A percentile compares a stretch with the other conserved stretches of the same genome.
These are phyloP conservation scores for Botrytis sinoallii DNA, from an alignment of 2,329 filamentous ascomycete genomes.

Conservation along the genomic window DNA sequence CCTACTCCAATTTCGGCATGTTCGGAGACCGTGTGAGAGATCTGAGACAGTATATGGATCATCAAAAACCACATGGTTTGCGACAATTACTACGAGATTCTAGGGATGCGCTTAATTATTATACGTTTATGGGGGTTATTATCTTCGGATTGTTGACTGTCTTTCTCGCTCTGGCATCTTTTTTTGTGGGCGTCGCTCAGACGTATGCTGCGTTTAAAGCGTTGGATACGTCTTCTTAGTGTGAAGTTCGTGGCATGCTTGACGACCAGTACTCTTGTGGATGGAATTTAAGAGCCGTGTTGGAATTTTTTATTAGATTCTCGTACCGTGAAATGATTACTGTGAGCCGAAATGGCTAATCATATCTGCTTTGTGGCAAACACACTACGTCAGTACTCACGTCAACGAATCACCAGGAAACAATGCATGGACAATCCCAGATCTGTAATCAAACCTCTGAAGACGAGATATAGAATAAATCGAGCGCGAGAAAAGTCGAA, in stretches of 20 bases:
- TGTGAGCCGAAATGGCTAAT: too few relatives aligned
- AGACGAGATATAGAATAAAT: too few relatives aligned
- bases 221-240: neutral
- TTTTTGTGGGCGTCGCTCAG: neutral
- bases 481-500: too few relatives aligned
- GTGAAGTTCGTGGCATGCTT: neutral
- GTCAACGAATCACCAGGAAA: too few relatives aligned
- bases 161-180: neutral
- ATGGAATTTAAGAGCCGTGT: neutral
- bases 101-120: constrained; percentile 1
- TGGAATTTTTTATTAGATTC: neutral
- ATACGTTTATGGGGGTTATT: neutral
- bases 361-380: too few relatives aligned
- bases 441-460: too few relatives aligned
- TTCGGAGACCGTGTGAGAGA: neutral
- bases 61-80: neutral
- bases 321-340: too few relatives aligned
- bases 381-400: too few relatives aligned
- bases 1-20: neutral
- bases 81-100: neutral
- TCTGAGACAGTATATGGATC: constrained; percentile 3
- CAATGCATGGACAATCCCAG: too few relatives aligned
- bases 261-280: neutral
- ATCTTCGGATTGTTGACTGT: neutral
- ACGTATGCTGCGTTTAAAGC: neutral